These are phyloP conservation scores for Orbilia ellipsospora DNA, from an alignment of 2,329 filamentous ascomycete genomes.

Conservation along the genomic window DNA sequence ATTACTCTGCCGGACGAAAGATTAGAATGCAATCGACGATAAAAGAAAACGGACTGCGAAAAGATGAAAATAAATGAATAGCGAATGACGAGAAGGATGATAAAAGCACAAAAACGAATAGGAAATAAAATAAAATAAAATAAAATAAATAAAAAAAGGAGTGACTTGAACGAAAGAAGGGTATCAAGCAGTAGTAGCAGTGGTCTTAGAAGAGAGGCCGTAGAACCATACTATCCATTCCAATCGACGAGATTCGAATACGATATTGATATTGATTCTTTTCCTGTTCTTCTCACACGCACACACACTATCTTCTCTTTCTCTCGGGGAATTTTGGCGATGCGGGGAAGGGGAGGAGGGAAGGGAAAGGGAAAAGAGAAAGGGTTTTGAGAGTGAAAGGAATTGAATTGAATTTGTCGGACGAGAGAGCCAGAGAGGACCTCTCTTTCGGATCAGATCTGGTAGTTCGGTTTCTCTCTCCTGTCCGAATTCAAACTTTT, in stretches of 20 bases:
- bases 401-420: conserved; percentile 5
- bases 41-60: conserved; percentile 3
- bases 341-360: conserved; percentile 31
- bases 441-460: neutral
- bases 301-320: conserved; percentile 26
- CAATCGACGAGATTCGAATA: conserved; percentile 16
- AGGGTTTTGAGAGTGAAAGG: neutral
- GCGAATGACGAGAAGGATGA: conserved; percentile 14
- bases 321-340: conserved; percentile 33
- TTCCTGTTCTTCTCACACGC: conserved; percentile 2
- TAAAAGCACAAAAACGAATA: conserved; percentile 8
- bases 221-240: conserved; percentile 19
- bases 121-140: conserved; percentile 18
- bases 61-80: conserved; percentile 12
- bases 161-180: conserved; percentile 9
- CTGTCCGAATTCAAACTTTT: neutral
- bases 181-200: conserved; percentile 14
- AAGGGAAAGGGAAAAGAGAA: conserved; percentile 12
- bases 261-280: neutral
- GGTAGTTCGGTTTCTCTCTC: neutral
- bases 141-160: conserved; percentile 30
- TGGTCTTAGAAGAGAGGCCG: conserved; percentile 5
- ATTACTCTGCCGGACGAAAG: neutral
- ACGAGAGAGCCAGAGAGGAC: conserved; percentile 12
- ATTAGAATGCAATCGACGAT: conserved; percentile 3